These are phyloP conservation scores for Aureobasidium uvarum DNA, from an alignment of 2,329 filamentous ascomycete genomes.

Conservation along the genomic window DNA sequence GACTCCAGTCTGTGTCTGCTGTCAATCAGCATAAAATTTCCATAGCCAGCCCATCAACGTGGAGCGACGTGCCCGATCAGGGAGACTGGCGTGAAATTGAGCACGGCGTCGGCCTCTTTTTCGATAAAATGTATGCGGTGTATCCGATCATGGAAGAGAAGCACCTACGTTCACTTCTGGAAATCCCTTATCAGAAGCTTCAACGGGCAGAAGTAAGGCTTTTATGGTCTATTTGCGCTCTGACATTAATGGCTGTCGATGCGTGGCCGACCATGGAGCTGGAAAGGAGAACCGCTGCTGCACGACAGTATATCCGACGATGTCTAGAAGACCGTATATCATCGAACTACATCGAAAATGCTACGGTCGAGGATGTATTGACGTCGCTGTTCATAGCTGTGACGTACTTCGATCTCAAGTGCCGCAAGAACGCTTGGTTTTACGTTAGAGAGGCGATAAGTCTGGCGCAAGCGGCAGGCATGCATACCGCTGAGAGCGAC, in stretches of 20 bases:
- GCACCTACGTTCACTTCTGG: conserved; percentile 15
- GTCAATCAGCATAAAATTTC: neutral
- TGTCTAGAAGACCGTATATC: conserved; percentile 27
- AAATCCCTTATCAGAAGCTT: neutral
- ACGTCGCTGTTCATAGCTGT: conserved; percentile 29
- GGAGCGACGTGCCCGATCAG: too few species aligned
- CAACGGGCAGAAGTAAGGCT: conserved; percentile 19
- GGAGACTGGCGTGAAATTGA: neutral
- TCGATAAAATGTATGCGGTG: conserved; percentile 28
- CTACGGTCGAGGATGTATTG: conserved; percentile 27
- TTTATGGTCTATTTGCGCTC: conserved; percentile 29
- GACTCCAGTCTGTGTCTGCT: neutral
- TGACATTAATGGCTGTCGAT: conserved; percentile 28
- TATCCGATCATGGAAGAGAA: conserved; percentile 27
- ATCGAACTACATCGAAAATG: conserved; percentile 21
- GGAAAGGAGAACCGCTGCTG: conserved; percentile 24
- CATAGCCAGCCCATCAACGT: neutral
- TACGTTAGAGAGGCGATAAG: conserved; percentile 30
- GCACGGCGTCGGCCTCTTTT: conserved; percentile 28
- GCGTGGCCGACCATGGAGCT: conserved; percentile 27
- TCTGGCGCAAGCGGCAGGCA: conserved; percentile 16
- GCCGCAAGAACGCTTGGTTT: conserved; percentile 30
- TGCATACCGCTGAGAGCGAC: neutral
- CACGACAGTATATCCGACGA: conserved; percentile 3
- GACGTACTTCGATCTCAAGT: conserved; percentile 30